These are phyloP conservation scores for Sporisorium exsertum DNA, from an alignment of 1,284 basidiomycete species.

Conservation along the genomic window DNA sequence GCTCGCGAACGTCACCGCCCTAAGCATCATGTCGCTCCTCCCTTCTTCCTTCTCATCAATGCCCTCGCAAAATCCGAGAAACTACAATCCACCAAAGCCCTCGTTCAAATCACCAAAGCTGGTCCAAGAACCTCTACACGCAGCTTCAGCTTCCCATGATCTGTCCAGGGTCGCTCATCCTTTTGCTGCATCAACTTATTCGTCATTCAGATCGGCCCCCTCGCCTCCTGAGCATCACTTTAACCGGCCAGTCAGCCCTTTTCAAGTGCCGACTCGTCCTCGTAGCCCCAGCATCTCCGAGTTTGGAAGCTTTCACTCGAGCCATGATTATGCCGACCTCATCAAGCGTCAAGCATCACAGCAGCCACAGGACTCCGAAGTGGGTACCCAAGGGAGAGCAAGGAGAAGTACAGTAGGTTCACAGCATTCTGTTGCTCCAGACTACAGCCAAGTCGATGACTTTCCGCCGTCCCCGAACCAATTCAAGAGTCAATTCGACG, in stretches of 20 bases:
- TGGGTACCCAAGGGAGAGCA: not conserved
- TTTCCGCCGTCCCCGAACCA: conserved; percentile 4
- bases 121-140: conserved; percentile 9
- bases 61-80: conserved; percentile 2
- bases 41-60: conserved; percentile 21
- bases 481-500: conserved; percentile 39
- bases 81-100: conserved; percentile 28
- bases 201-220: not conserved
- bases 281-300: not conserved
- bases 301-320: conserved; percentile 3
- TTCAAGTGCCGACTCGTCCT: not conserved
- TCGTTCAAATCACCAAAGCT: conserved; percentile 41
- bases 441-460: not conserved
- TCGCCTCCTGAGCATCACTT: not conserved
- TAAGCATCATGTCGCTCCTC: conserved; percentile 14
- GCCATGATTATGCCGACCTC: not conserved
- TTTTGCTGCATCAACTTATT: conserved; percentile 7
- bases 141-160: conserved; percentile 3
- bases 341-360: not conserved
- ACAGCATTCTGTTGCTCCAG: not conserved
- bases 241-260: not conserved
- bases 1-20: no score
- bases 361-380: not conserved
- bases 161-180: conserved; percentile 7
- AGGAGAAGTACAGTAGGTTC: conserved; percentile 21